A percentile compares a stretch with the other conserved stretches of the same genome.
These are phyloP conservation scores for Cylindrotheca fusiformis DNA, from an alignment of 108 stramenopile genomes.

Conservation along the genomic window DNA sequence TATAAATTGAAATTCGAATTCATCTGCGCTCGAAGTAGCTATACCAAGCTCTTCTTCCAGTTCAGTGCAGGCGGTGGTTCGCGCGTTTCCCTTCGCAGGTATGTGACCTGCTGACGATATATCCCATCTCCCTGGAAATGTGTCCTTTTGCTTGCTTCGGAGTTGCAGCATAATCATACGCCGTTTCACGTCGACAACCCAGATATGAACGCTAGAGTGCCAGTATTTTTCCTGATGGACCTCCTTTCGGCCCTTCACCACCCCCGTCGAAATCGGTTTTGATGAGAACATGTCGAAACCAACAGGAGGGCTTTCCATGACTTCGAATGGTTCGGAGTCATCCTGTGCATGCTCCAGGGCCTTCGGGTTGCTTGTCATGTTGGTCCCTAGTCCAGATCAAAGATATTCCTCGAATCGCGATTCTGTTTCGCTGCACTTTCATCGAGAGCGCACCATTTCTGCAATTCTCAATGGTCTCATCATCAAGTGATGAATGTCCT, in stretches of 20 bases:
- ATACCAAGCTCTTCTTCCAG: neutral
- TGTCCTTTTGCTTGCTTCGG: slow-evolving; percentile 37
- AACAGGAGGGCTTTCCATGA: slow-evolving; percentile 33
- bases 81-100: slow-evolving; percentile 12
- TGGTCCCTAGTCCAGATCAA: too few relatives aligned
- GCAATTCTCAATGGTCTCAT: too few relatives aligned
- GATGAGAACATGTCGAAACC: slow-evolving; percentile 33
- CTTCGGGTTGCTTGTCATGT: neutral
- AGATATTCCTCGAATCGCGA: too few relatives aligned
- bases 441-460: too few relatives aligned
- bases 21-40: neutral
- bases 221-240: slow-evolving; percentile 30
- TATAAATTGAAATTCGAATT: slow-evolving; percentile 27
- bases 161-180: slow-evolving; percentile 29
- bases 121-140: slow-evolving; percentile 44
- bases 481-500: too few relatives aligned
- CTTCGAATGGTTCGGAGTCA: slow-evolving; percentile 33
- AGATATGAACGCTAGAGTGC: slow-evolving; percentile 42
- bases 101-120: slow-evolving; percentile 45
- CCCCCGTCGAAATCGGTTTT: slow-evolving; percentile 23
- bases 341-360: slow-evolving; percentile 27
- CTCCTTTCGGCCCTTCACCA: slow-evolving; percentile 1
- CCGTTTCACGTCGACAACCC: slow-evolving; percentile 24
- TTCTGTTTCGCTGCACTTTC: too few relatives aligned
- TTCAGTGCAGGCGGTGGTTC: neutral